Percentiles rank a stretch among this genome's conserved stretches.
Conservation (phyloP, 148 eudicot species). For the Spergularia marina region DNA sequence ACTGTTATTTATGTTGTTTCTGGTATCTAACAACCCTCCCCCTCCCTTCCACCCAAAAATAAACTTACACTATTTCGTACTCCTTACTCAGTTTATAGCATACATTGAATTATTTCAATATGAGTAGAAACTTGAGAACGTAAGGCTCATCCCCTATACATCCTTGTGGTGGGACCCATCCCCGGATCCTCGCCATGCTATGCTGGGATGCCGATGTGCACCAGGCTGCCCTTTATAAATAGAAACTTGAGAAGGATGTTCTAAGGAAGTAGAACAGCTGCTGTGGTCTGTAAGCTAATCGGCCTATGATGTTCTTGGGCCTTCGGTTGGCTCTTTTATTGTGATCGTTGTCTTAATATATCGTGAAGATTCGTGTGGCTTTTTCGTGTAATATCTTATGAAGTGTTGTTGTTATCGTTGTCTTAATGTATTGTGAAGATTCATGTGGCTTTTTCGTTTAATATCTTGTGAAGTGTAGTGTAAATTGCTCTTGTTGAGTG, state of each 20-base stretch:
- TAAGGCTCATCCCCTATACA: too few species aligned
- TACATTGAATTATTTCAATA: background rate
- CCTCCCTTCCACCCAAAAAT: background rate
- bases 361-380: background rate
- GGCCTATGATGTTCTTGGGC: background rate
- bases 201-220: too few species aligned
- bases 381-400: background rate
- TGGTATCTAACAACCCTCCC: background rate
- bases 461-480: background rate
- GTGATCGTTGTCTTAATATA: background rate
- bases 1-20: slow-evolving; percentile 17
- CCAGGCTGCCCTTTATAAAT: background rate
- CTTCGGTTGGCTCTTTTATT: background rate
- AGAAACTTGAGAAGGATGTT: background rate
- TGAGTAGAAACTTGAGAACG: background rate
- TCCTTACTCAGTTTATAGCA: background rate
- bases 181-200: too few species aligned
- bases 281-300: background rate
- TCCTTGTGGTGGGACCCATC: too few species aligned
- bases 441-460: background rate
- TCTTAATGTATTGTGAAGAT: background rate
- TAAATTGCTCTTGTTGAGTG: background rate
- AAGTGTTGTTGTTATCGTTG: too few species aligned
- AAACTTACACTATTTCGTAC: background rate
- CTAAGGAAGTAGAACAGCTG: background rate